Evolutionary conservation across 2,329 filamentous ascomycete genomes (phyloP).

Genomic region (Huntiella abstrusa): DNA sequence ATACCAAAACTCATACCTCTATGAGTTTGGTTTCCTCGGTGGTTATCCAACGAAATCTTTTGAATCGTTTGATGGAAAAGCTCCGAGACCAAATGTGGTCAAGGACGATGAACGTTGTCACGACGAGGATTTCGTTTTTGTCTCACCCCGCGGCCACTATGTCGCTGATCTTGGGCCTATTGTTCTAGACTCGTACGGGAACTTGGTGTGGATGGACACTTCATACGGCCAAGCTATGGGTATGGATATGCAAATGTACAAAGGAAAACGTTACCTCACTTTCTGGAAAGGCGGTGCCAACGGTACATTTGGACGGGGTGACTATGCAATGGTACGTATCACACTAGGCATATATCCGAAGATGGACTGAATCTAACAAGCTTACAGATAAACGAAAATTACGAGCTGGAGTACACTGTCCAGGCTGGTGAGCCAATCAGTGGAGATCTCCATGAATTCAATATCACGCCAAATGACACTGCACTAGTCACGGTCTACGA

Average conservation of each 20-base stretch:
- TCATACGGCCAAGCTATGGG: slow-evolving; percentile 16
- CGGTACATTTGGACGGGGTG: slow-evolving; percentile 27
- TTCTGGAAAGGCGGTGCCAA: slow-evolving; percentile 24
- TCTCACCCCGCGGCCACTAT: slow-evolving; percentile 21
- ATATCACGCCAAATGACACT: slow-evolving; percentile 22
- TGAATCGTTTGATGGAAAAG: slow-evolving; percentile 3
- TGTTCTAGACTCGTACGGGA: slow-evolving; percentile 24
- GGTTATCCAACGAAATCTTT: slow-evolving; percentile 6
- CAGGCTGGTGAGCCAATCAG: slow-evolving; percentile 13
- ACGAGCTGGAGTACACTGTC: slow-evolving; percentile 16
- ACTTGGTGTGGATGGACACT: slow-evolving; percentile 27
- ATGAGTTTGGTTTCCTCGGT: slow-evolving; percentile 5
- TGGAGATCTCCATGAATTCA: slow-evolving; percentile 22
- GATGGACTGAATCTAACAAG: not conserved
- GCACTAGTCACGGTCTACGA: slow-evolving; percentile 23
- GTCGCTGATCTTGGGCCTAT: slow-evolving; percentile 21
- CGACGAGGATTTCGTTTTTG: slow-evolving; percentile 20
- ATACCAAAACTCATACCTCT: slow-evolving; percentile 7
- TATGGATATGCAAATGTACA: slow-evolving; percentile 14
- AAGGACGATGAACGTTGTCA: slow-evolving; percentile 18
- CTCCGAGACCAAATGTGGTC: slow-evolving; percentile 19
- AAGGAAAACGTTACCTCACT: slow-evolving; percentile 12
- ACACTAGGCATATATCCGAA: not conserved
- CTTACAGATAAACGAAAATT: slow-evolving; percentile 17
- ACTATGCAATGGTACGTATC: slow-evolving; percentile 25